Evolutionary conservation across 1,284 basidiomycete species (phyloP).

Genomic region (Tremellales sp.): DNA sequence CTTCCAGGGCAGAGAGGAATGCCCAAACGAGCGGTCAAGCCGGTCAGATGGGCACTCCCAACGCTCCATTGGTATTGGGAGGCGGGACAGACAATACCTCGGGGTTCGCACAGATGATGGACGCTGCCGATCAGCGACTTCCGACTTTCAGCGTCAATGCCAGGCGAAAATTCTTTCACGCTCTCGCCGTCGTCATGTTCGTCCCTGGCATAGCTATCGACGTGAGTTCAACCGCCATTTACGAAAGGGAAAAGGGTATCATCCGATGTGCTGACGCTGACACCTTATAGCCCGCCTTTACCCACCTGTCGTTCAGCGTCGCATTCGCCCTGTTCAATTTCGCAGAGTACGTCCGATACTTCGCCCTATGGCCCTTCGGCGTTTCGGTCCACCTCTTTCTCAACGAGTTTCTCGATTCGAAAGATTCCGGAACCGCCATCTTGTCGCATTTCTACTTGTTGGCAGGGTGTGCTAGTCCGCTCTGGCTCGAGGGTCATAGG

Average conservation of each 20-base stretch:
- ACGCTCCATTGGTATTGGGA: no score
- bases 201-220: conserved; percentile 88
- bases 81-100: background rate
- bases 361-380: conserved; percentile 94
- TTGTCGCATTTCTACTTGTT: conserved; percentile 95
- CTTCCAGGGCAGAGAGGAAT: background rate
- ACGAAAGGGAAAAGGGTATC: background rate
- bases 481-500: conserved; percentile 89
- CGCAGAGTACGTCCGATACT: conserved; percentile 93
- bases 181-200: conserved; percentile 91
- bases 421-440: conserved; percentile 94
- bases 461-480: conserved; percentile 84
- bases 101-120: conserved; percentile 60
- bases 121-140: conserved; percentile 80
- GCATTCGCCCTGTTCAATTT: conserved; percentile 94
- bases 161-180: conserved; percentile 97
- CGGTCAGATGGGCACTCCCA: background rate
- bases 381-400: conserved; percentile 93
- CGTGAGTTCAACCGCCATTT: conserved; percentile 54
- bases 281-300: conserved; percentile 76
- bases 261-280: conserved; percentile 1
- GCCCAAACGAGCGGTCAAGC: background rate
- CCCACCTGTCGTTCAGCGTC: conserved; percentile 86
- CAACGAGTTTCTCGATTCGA: conserved; percentile 93
- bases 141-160: conserved; percentile 89